Evolutionary conservation across 805 yeast genomes (phyloP).

Genomic region (Saturnispora sanitii): DNA sequence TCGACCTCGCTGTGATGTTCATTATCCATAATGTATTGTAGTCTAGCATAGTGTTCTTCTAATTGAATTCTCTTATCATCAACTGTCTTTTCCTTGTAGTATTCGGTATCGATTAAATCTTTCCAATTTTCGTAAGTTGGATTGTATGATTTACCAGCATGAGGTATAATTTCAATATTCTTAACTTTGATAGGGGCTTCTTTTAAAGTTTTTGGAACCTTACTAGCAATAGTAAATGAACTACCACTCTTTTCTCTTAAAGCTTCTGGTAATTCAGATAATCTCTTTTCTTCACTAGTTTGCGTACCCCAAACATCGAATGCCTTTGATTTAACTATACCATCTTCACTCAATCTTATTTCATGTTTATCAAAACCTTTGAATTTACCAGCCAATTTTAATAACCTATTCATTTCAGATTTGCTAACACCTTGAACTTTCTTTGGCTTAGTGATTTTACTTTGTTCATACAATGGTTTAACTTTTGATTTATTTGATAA

Average conservation of each 20-base stretch:
- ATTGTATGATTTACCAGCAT: conserved; percentile 87
- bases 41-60: conserved; percentile 52
- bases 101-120: conserved; percentile 56
- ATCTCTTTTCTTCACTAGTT: conserved; percentile 10
- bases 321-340: conserved; percentile 40
- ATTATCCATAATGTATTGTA: conserved; percentile 55
- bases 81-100: conserved; percentile 48
- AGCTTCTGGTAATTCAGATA: conserved; percentile 30
- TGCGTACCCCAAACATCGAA: conserved; percentile 61
- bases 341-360: conserved; percentile 54
- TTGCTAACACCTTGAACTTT: conserved; percentile 51
- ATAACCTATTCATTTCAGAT: conserved; percentile 51
- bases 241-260: conserved; percentile 23
- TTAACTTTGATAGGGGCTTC: conserved; percentile 44
- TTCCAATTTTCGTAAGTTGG: conserved; percentile 85
- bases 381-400: conserved; percentile 69
- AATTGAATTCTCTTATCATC: conserved; percentile 57
- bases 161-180: conserved; percentile 45
- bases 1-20: conserved; percentile 50
- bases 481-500: conserved; percentile 70
- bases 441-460: conserved; percentile 29
- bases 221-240: conserved; percentile 43
- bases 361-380: conserved; percentile 42
- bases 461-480: conserved; percentile 42
- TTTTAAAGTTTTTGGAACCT: conserved; percentile 45